Base-by-base conservation (phyloP, 495 filamentous ascomycete genomes). In the Cercophora sp. region DNA sequence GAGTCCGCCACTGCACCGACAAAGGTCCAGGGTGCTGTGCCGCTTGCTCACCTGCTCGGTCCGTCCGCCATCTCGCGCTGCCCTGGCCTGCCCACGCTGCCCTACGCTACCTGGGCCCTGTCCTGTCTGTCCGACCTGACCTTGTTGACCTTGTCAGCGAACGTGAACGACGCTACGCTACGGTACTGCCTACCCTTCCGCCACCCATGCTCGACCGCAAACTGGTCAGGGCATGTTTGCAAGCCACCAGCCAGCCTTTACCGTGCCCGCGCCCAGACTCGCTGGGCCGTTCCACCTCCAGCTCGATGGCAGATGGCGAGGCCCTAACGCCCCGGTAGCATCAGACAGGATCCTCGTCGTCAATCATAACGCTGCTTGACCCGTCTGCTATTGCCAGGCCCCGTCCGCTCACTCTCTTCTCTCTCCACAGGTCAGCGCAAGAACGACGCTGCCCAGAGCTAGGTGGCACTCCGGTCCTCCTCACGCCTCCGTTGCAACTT, bases 331-430 rank as follows among this genome's bases (percentile, higher is more conserved):
- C 48, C 48, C 24, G 41, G 54, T 42, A 52, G 34, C 48, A 48
- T 57, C 45, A 54, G 49, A 58, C 40, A 26, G 43, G 48, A 56
- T 57, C 58, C 56, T 58, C 56, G 58, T 37, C 40, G 62, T 58
- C 62, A 63, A 61, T 65, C 62, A 61, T 57, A 63, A 58, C 52
- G 58, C 50, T 54, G 41, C 22, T 50, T 10, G 29, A 20, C 22
- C 45, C 40, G 24, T 56, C 48, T 60, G 54, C 58, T 54, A 60
- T 62, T 59, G 29, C 46, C 35, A 50, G 26, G 51, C 36, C 42
- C 13, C 35, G 39, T 45, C 35, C 29, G 48, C 42, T 60, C 34
- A 31, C 27, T 32, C 8, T 6, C 6, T 32, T 32, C 8, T 32
- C 29, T 13, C 29, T 32, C 29, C 29, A 32, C 13, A n/a, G n/a